phyloP scores from a whole-genome alignment of 495 filamentous ascomycete species.

The Choiromyces venosus region DNA sequence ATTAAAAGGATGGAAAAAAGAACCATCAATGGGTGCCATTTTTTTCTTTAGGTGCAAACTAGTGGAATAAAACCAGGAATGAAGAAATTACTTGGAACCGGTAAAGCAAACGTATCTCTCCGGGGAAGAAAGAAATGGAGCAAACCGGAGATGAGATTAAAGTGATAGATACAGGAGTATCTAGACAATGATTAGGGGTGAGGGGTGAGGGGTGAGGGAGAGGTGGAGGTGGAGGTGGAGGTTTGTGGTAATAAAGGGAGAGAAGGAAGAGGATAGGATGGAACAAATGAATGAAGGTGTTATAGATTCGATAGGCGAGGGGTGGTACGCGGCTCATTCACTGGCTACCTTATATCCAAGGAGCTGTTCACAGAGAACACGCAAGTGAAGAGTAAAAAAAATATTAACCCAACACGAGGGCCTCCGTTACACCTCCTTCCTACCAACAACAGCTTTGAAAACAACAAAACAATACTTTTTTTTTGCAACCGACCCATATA shows the following conservation, averaged over 20 bases:
- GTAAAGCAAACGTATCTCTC: background rate
- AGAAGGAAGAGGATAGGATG: background rate
- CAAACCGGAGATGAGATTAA: background rate
- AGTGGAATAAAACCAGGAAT: background rate
- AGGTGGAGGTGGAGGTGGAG: background rate
- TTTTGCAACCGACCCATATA: background rate
- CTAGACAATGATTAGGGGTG: background rate
- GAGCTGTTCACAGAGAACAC: background rate
- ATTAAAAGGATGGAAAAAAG: conserved; percentile 35
- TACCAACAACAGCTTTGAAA: background rate
- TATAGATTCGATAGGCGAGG: no score
- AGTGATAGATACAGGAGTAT: background rate
- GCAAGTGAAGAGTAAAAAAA: conserved; percentile 7
- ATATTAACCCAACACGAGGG: background rate
- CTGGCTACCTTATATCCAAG: background rate
- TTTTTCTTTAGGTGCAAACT: background rate
- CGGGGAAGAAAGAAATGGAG: background rate
- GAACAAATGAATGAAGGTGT: background rate
- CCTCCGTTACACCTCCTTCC: conserved; percentile 6
- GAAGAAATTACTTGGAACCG: background rate
- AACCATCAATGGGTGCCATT: conserved; percentile 33
- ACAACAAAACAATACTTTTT: background rate
- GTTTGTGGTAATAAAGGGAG: background rate
- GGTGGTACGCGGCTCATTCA: conserved; percentile 2
- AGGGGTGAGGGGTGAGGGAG: background rate